Evolutionary conservation across 371 early-diverging fungal genomes (phyloP), one percentile per base, ranked within the genome.

Genomic region (Rhizoclosmatium hyalinum): DNA sequence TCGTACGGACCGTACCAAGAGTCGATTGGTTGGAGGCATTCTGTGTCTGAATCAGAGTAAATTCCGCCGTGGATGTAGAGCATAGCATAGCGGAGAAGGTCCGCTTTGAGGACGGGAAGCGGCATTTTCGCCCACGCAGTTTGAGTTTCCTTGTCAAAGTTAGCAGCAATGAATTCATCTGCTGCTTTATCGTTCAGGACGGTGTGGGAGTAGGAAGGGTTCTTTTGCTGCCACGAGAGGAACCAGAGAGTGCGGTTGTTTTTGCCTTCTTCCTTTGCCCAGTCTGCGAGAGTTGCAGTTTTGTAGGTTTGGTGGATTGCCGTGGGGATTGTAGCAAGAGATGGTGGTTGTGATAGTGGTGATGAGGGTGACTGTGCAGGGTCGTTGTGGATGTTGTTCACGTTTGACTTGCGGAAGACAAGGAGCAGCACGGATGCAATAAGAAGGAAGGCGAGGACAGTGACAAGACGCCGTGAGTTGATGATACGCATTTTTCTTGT

Each of bases 21-120:
- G 50, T 50, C 73, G 4, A 73, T 55, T 14, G 19, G 17, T 32
- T 62, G 17, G 21, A 61, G 43, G 43, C 75, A 75, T 12, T 8
- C 12, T 0, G 75, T 75, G 44, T 75, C 75, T 0, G 53, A 24
- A 44, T 75, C 75, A n/a, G 69, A 44, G 54, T 75, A 75, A 6
- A 75, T 69, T 0, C 75, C 75, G 21, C 75, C 75, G 21, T 42
- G 47, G 46, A 24, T 24, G 54, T 24, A 63, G 17, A 75, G 21
- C 60, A 75, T 3, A n/a, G 68, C 58, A 68, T 75, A 75, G 3
- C 69, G 68, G 3, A 75, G 44, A 42, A 70, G 14, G 42, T 70
- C 70, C 8, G 70, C 24, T 58, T 56, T 19, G n/a, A n/a, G 43
- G 3, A 70, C 70, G 4, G 41, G 57, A 6, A 70, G 44, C 8